Evolutionary conservation across 352 stramenopile genomes (phyloP).

Genomic region (Salisapilia sapeloensis): DNA sequence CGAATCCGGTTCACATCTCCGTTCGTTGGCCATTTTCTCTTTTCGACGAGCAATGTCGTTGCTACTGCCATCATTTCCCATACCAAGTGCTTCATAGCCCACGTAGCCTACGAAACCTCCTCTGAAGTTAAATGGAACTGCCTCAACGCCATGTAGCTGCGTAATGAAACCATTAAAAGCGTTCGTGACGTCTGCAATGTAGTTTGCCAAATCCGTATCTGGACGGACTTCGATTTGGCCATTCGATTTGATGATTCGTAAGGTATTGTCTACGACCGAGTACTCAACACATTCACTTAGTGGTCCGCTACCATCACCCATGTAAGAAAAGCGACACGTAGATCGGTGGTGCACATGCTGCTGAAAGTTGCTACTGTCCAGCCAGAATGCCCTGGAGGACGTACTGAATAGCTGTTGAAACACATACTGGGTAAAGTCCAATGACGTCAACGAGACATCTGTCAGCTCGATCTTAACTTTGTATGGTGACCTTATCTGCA

Average conservation of each 20-base stretch:
- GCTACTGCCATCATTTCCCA: conserved; percentile 6
- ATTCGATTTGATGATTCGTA: conserved; percentile 15
- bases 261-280: conserved; percentile 23
- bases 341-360: conserved; percentile 1
- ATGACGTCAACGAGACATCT: conserved; percentile 15
- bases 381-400: conserved; percentile 47
- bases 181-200: too few relatives aligned
- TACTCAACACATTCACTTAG: conserved; percentile 49
- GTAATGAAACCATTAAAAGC: too few relatives aligned
- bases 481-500: too few relatives aligned
- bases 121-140: conserved; percentile 58
- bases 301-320: conserved; percentile 47
- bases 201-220: too few relatives aligned
- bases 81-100: conserved; percentile 67
- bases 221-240: not conserved
- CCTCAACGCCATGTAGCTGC: not conserved
- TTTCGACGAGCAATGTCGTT: conserved; percentile 12
- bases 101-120: conserved; percentile 81
- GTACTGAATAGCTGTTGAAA: conserved; percentile 32
- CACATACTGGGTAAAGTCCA: conserved; percentile 39
- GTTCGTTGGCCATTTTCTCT: conserved; percentile 4
- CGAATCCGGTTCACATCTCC: conserved; percentile 45
- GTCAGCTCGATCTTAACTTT: conserved; percentile 20
- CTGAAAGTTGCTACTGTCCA: conserved; percentile 64
- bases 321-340: conserved; percentile 42